Percentiles rank a stretch among this genome's conserved stretches.
These are phyloP conservation scores for Gelatoporia subvermispora DNA, from an alignment of 768 basidiomycete genomes.

Conservation along the genomic window DNA sequence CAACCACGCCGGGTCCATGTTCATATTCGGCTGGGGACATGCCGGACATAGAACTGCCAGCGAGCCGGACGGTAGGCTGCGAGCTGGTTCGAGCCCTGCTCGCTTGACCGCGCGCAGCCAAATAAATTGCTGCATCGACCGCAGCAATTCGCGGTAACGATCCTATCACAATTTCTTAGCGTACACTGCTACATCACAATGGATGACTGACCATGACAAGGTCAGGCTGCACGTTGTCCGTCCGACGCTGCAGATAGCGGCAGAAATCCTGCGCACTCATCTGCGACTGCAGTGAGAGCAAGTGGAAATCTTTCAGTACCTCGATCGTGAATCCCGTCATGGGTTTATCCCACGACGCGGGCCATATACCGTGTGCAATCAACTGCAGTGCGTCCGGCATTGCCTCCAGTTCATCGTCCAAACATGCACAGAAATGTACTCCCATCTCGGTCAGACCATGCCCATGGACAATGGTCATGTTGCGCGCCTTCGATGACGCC, in stretches of 20 bases:
- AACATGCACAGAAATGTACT: too few species aligned
- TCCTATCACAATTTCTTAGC: conserved; percentile 2
- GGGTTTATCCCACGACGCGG: conserved; percentile 1
- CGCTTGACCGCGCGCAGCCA: not conserved
- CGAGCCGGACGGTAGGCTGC: not conserved
- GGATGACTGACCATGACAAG: too few species aligned
- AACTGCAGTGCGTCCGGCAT: not conserved
- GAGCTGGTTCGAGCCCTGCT: not conserved
- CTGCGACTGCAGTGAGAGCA: not conserved
- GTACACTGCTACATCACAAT: too few species aligned
- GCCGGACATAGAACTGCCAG: conserved; percentile 11
- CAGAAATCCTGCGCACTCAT: conserved; percentile 3
- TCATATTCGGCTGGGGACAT: conserved; percentile 14
- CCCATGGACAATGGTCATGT: too few species aligned
- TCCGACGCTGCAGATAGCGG: not conserved
- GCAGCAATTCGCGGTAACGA: conserved; percentile 8
- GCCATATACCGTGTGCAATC: not conserved
- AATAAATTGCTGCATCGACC: not conserved
- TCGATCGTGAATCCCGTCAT: not conserved
- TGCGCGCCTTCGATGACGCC: too few species aligned
- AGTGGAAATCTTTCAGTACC: not conserved
- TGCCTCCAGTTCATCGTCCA: too few species aligned
- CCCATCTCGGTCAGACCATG: too few species aligned
- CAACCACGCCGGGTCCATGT: conserved; percentile 12
- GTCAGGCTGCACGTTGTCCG: not conserved